Evolutionary conservation across 1,139 yeast species (phyloP).

Genomic region (Geotrichum fermentans): DNA sequence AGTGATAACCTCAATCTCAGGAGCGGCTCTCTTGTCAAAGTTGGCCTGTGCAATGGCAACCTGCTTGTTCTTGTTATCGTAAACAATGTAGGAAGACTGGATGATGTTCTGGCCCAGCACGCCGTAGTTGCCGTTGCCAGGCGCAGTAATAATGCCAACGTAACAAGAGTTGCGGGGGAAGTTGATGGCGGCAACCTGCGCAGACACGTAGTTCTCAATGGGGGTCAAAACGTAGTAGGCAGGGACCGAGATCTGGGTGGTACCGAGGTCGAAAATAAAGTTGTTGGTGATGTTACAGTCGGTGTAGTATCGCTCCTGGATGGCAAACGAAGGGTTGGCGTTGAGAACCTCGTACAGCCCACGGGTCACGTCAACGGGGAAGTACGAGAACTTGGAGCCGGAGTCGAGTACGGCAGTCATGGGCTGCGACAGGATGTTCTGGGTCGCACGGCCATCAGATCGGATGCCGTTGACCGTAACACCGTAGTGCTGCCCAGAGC

Average conservation of each 20-base stretch:
- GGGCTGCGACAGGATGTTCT: constrained; percentile 33
- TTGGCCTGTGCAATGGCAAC: constrained; percentile 50
- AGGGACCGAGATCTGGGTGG: constrained; percentile 42
- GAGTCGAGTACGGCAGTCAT: constrained; percentile 56
- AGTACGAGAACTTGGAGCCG: constrained; percentile 58
- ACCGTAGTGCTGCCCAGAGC: constrained; percentile 40
- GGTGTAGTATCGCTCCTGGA: constrained; percentile 38
- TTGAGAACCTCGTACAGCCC: constrained; percentile 33
- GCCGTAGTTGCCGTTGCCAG: constrained; percentile 29
- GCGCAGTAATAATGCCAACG: constrained; percentile 33
- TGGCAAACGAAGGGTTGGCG: constrained; percentile 38
- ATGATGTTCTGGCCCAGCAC: constrained; percentile 50
- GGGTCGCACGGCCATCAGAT: constrained; percentile 39
- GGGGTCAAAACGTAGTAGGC: constrained; percentile 43
- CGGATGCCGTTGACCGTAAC: constrained; percentile 42
- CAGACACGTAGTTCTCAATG: constrained; percentile 34
- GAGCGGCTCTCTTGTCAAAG: constrained; percentile 25
- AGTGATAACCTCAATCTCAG: constrained; percentile 33
- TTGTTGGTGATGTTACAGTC: constrained; percentile 38
- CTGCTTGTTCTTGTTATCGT: constrained; percentile 48
- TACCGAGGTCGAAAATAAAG: constrained; percentile 48
- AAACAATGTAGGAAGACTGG: constrained; percentile 52
- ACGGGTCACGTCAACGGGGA: constrained; percentile 45
- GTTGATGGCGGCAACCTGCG: constrained; percentile 31
- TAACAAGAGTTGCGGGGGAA: constrained; percentile 40